A percentile compares a stretch with the other conserved stretches of the same genome.
phyloP scores from a whole-genome alignment of 2,329 filamentous ascomycete genomes.

The Scopulariopsis brevicaulis region DNA sequence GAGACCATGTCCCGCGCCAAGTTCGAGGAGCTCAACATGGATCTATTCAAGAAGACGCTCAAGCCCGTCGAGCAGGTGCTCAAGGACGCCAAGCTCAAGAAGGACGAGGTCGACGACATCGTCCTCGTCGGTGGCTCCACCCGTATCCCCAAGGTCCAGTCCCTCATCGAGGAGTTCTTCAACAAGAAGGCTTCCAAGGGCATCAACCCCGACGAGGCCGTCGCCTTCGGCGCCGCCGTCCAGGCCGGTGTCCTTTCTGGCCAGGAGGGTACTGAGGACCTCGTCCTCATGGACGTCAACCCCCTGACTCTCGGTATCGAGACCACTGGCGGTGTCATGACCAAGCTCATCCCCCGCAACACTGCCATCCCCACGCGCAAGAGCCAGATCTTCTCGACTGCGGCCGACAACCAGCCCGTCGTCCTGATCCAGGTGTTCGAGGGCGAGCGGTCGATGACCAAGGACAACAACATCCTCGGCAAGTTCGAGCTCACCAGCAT shows the following conservation, averaged over 20 bases:
- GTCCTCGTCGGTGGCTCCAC: conserved; percentile 97
- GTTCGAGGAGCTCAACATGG: conserved; percentile 98
- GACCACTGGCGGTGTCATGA: conserved; percentile 96
- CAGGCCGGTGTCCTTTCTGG: conserved; percentile 93
- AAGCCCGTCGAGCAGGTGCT: conserved; percentile 98
- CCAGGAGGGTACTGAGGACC: conserved; percentile 65
- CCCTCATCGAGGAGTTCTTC: conserved; percentile 93
- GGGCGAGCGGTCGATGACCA: conserved; percentile 87
- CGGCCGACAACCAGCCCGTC: conserved; percentile 91
- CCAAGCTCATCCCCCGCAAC: conserved; percentile 89
- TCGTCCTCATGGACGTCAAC: conserved; percentile 97
- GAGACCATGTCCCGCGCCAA: conserved; percentile 97
- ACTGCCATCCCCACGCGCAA: conserved; percentile 92
- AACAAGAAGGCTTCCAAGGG: conserved; percentile 98
- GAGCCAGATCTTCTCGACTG: conserved; percentile 95
- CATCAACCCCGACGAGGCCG: conserved; percentile 98
- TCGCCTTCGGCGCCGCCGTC: conserved; percentile 93
- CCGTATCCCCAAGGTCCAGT: conserved; percentile 96
- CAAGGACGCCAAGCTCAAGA: conserved; percentile 96
- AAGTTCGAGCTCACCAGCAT: conserved; percentile 98
- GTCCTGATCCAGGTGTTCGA: conserved; percentile 94
- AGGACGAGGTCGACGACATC: conserved; percentile 89
- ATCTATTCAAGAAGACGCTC: conserved; percentile 98
- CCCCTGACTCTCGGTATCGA: conserved; percentile 93
- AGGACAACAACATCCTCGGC: conserved; percentile 94